phyloP scores from a whole-genome alignment of 805 yeast genomes.

The Yamadazyma ubonensis region DNA sequence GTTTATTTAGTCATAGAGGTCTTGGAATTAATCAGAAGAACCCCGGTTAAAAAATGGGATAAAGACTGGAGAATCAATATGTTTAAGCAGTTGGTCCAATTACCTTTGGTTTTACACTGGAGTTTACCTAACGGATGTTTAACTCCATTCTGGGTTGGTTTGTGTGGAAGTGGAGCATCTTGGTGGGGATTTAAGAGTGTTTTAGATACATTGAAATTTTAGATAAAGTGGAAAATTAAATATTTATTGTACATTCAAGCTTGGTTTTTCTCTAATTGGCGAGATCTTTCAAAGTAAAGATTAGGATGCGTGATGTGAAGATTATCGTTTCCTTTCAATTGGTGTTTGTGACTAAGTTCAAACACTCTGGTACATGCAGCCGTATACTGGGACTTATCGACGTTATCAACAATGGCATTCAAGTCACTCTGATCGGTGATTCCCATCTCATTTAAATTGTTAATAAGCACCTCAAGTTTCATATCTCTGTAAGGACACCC shows the following conservation, averaged over 20 bases:
- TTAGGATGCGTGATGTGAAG: constrained; percentile 82
- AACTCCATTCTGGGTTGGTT: constrained; percentile 47
- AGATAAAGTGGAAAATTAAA: no score
- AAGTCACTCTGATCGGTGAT: constrained; percentile 57
- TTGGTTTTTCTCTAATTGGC: constrained; percentile 45
- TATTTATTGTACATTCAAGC: no score
- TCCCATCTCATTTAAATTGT: constrained; percentile 62
- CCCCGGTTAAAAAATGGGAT: constrained; percentile 38
- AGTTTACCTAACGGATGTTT: constrained; percentile 44
- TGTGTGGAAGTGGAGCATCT: constrained; percentile 46
- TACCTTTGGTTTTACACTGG: constrained; percentile 47
- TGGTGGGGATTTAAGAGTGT: constrained; percentile 40
- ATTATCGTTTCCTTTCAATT: constrained; percentile 46
- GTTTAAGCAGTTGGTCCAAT: constrained; percentile 38
- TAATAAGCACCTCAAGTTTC: constrained; percentile 58
- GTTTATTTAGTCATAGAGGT: constrained; percentile 38
- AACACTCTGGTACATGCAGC: constrained; percentile 88
- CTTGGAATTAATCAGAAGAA: constrained; percentile 40
- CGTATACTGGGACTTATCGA: constrained; percentile 69
- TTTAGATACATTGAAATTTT: constrained; percentile 36
- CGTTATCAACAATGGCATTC: constrained; percentile 63
- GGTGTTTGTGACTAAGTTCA: constrained; percentile 61
- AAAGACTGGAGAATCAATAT: constrained; percentile 33
- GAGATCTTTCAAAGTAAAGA: constrained; percentile 76
- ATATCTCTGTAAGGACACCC: constrained; percentile 93